A percentile compares a stretch with the other conserved stretches of the same genome.
phyloP scores from a whole-genome alignment of 345 rosid genomes.

The Citrus inodora region DNA sequence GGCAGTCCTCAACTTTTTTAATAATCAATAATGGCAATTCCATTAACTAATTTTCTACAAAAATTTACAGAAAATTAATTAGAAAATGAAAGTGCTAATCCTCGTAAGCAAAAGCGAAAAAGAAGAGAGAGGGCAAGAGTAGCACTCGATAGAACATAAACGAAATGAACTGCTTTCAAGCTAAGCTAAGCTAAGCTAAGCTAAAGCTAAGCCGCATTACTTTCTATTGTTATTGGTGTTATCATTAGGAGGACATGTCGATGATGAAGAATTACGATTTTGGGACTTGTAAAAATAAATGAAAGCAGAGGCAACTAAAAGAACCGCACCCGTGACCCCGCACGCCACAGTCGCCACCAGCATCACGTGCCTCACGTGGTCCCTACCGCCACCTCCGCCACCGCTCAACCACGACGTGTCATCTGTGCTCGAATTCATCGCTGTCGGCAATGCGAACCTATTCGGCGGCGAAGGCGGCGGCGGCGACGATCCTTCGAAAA shows the following conservation, averaged over 20 bases:
- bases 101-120: too few species aligned
- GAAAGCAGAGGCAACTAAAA: slow-evolving; percentile 47
- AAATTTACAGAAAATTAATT: not conserved
- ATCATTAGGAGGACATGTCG: not conserved
- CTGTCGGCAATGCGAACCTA: slow-evolving; percentile 42
- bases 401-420: slow-evolving; percentile 40
- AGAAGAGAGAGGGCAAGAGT: not conserved
- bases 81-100: not conserved
- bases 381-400: slow-evolving; percentile 16
- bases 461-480: slow-evolving; percentile 14
- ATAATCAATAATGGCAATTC: not conserved
- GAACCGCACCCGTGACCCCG: slow-evolving; percentile 51
- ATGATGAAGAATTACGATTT: not conserved
- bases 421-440: slow-evolving; percentile 25
- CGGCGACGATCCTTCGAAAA: slow-evolving; percentile 36
- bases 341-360: slow-evolving; percentile 59
- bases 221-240: not conserved
- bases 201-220: not conserved
- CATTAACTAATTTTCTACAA: not conserved
- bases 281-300: slow-evolving; percentile 35
- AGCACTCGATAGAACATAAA: too few species aligned
- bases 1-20: too few species aligned
- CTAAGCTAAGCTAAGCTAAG: not conserved
- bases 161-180: not conserved
- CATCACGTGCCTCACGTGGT: slow-evolving; percentile 56